A percentile compares a stretch with the other conserved stretches of the same genome.
Conservation (phyloP, 257 asterid species). For the Rauvolfia tetraphylla region DNA sequence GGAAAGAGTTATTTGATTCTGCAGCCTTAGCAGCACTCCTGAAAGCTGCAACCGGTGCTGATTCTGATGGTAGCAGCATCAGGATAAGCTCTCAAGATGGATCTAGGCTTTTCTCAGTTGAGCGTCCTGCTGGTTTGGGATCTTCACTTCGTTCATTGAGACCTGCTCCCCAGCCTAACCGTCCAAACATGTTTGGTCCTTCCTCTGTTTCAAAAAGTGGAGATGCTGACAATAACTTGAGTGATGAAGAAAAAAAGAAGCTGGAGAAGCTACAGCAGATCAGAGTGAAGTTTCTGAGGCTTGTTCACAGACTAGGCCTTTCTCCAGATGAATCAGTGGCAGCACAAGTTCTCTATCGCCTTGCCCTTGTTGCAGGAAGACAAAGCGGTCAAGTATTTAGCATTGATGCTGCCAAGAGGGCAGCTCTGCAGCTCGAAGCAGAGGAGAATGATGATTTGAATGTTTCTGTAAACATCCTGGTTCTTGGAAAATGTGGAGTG, state of each 20-base stretch:
- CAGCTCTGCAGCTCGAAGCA: conserved; percentile 67
- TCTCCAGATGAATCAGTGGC: conserved; percentile 77
- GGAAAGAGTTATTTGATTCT: conserved; percentile 75
- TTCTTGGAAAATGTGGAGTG: conserved; percentile 89
- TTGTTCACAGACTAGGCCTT: conserved; percentile 70
- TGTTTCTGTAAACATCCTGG: conserved; percentile 71
- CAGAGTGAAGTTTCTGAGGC: conserved; percentile 85
- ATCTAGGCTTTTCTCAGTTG: conserved; percentile 86
- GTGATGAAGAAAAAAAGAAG: conserved; percentile 85
- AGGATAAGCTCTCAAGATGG: conserved; percentile 88
- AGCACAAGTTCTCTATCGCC: conserved; percentile 75
- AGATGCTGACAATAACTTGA: conserved; percentile 59
- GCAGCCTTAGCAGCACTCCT: conserved; percentile 92
- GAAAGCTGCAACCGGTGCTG: conserved; percentile 91
- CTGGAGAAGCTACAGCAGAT: conserved; percentile 74
- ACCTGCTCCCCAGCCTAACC: conserved; percentile 53
- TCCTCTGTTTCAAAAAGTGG: conserved; percentile 39
- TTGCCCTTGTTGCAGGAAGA: conserved; percentile 78
- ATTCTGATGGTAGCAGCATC: conserved; percentile 62
- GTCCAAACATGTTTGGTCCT: conserved; percentile 48
- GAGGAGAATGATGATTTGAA: conserved; percentile 52
- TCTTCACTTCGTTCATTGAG: conserved; percentile 78
- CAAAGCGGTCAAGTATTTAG: conserved; percentile 59
- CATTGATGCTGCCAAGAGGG: conserved; percentile 71
- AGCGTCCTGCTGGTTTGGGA: conserved; percentile 94